Conservation (phyloP, 2,329 filamentous ascomycete genomes). For the Metarhizium anisopliae region DNA sequence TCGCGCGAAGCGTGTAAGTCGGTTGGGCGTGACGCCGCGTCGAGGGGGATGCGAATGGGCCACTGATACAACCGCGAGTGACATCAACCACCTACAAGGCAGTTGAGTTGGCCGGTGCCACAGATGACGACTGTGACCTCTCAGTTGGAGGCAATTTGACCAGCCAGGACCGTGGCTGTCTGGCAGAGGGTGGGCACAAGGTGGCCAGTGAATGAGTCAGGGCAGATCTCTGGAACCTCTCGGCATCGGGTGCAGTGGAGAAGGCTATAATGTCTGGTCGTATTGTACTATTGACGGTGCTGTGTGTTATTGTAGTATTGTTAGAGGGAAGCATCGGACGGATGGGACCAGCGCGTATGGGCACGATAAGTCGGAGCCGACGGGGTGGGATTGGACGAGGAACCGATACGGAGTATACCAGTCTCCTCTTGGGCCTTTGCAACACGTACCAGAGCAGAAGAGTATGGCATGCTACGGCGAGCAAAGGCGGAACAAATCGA, state of each 20-base stretch:
- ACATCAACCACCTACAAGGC: not conserved
- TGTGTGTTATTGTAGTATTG: no score
- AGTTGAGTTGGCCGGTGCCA: not conserved
- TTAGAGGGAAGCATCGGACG: no score
- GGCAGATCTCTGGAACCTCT: conserved; percentile 3
- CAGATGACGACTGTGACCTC: not conserved
- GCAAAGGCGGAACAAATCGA: no score
- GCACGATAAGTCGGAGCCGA: no score
- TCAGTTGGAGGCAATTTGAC: not conserved
- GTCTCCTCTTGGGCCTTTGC: no score
- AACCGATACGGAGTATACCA: no score
- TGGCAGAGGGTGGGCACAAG: not conserved
- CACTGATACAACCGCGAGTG: not conserved
- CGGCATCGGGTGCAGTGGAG: not conserved
- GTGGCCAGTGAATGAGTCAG: conserved; percentile 4
- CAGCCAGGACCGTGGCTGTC: not conserved
- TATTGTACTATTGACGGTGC: not conserved
- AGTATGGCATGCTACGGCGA: no score
- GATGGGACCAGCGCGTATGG: no score
- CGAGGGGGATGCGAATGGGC: not conserved
- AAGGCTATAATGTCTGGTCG: not conserved
- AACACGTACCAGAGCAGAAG: no score
- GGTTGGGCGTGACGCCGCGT: conserved; percentile 1
- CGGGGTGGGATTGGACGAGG: no score
- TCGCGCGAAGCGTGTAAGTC: conserved; percentile 6